Conservation (phyloP, 495 filamentous ascomycete genomes). For the Evansstolkia leycettana region DNA sequence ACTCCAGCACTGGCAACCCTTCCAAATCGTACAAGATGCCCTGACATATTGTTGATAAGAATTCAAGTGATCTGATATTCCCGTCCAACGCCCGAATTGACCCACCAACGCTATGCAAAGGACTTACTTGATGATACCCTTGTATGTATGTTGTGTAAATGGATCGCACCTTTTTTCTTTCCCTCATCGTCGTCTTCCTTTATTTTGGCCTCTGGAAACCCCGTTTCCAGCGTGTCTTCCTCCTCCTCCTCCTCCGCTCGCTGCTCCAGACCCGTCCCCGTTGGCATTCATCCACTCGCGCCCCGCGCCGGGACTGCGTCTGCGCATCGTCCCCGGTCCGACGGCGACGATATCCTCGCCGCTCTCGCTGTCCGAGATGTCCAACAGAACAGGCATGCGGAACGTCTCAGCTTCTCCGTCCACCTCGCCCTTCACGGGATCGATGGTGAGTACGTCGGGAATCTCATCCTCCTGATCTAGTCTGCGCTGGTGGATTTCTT, state of each 20-base stretch:
- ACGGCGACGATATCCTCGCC: constrained; percentile 86
- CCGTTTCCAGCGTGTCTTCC: constrained; percentile 15
- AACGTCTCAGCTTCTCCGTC: constrained; percentile 50
- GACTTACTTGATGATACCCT: too few relatives aligned
- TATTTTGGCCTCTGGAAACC: constrained; percentile 10
- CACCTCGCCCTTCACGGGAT: constrained; percentile 44
- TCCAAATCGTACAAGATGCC: too few relatives aligned
- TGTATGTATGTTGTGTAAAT: too few relatives aligned
- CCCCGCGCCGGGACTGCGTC: constrained; percentile 54
- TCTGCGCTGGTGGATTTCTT: constrained; percentile 84
- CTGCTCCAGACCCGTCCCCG: too few relatives aligned
- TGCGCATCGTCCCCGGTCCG: constrained; percentile 69
- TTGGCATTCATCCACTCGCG: constrained; percentile 40
- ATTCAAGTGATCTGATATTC: too few relatives aligned
- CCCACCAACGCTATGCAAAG: too few relatives aligned
- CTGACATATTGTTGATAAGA: too few relatives aligned
- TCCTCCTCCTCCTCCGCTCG: constrained; percentile 24
- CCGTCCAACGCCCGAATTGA: too few relatives aligned
- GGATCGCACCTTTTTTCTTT: constrained; percentile 3
- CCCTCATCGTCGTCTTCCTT: constrained; percentile 8
- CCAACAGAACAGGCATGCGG: constrained; percentile 76
- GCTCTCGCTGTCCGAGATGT: constrained; percentile 61
- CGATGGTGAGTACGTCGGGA: constrained; percentile 73
- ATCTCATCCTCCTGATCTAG: constrained; percentile 82
- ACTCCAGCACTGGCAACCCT: too few relatives aligned